These are phyloP conservation scores for Aphanomyces astaci DNA, from an alignment of 352 stramenopile species.

Conservation along the genomic window DNA sequence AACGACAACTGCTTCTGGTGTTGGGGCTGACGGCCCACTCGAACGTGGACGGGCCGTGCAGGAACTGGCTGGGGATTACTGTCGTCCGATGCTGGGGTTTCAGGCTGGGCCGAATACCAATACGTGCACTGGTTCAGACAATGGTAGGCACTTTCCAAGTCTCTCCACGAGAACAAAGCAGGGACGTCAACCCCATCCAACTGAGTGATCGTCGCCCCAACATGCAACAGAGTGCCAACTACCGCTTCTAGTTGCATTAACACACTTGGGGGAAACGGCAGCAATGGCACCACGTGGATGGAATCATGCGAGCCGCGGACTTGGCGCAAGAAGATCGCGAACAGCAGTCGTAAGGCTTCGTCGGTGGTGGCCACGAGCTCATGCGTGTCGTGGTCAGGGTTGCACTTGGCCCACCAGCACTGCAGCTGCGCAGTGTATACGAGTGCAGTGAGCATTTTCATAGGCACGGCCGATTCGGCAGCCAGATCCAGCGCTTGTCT, in stretches of 20 bases:
- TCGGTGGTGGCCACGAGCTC: conserved; percentile 36
- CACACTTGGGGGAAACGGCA: conserved; percentile 13
- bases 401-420: not conserved
- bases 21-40: conserved; percentile 15
- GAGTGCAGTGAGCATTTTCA: conserved; percentile 8
- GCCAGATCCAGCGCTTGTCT: conserved; percentile 12
- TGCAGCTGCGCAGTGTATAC: not conserved
- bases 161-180: not conserved
- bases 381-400: not conserved
- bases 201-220: not conserved
- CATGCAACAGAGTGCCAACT: not conserved
- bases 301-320: conserved; percentile 26
- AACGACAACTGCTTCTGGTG: conserved; percentile 88
- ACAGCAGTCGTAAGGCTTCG: conserved; percentile 61
- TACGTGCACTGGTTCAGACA: conserved; percentile 8
- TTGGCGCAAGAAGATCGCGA: conserved; percentile 67
- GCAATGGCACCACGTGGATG: conserved; percentile 13
- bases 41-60: not conserved
- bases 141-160: not conserved
- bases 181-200: not conserved
- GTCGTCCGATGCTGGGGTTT: not conserved
- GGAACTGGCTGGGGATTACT: not conserved
- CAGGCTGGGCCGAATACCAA: not conserved
- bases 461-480: not conserved
- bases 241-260: conserved; percentile 2